Evolutionary conservation across 2,329 filamentous ascomycete species (phyloP).

Genomic region (Plectosphaerella cucumerina): DNA sequence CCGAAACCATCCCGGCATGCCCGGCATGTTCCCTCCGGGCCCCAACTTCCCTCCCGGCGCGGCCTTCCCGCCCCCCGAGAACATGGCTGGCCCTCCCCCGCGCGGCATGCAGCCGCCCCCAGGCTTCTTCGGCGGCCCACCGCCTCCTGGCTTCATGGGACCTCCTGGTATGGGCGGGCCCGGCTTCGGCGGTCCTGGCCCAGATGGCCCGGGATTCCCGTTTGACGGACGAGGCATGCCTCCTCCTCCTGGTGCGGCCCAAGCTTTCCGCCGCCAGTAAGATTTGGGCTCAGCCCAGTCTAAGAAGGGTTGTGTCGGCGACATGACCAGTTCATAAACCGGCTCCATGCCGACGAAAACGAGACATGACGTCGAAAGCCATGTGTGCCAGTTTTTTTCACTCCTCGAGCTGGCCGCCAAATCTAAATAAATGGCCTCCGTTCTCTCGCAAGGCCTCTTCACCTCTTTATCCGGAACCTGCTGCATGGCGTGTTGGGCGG

Average conservation of each 20-base stretch:
- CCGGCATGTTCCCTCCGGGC: conserved; percentile 54
- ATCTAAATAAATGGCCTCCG: no score
- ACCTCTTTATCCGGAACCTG: no score
- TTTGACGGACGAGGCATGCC: conserved; percentile 55
- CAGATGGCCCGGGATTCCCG: conserved; percentile 44
- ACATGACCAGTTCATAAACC: background rate
- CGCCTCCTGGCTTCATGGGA: conserved; percentile 52
- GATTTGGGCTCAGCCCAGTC: background rate
- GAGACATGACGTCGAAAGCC: no score
- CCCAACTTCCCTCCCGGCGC: conserved; percentile 52
- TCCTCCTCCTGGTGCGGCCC: conserved; percentile 34
- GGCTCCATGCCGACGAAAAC: no score
- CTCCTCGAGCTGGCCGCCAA: no score
- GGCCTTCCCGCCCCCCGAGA: conserved; percentile 42
- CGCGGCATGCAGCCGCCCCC: conserved; percentile 56
- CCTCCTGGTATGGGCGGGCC: conserved; percentile 21
- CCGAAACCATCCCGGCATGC: conserved; percentile 40
- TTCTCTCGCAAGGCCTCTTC: no score
- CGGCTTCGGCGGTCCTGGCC: conserved; percentile 17
- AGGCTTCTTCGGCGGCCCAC: conserved; percentile 48
- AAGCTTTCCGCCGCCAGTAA: conserved; percentile 32
- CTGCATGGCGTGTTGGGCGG: no score
- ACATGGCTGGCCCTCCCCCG: conserved; percentile 44
- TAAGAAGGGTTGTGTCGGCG: background rate
- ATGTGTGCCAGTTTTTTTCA: no score